A percentile compares a stretch with the other conserved stretches of the same genome.
Conservation (phyloP, 169 alveolate genomes). For the Plasmodium malariae region DNA sequence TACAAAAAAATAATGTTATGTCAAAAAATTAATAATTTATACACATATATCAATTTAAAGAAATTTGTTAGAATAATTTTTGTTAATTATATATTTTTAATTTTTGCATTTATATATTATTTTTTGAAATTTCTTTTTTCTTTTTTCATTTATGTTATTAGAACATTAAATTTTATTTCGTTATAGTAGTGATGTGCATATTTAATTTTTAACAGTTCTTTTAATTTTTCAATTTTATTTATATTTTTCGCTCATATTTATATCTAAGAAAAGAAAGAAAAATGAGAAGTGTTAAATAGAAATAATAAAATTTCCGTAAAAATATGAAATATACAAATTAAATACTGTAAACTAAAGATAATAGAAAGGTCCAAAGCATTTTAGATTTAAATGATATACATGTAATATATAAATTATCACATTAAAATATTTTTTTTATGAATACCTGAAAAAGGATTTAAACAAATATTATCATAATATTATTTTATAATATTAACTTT, state of each 20-base stretch:
- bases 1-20: conserved; percentile 1
- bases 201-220: neutral
- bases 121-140: neutral
- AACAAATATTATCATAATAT: no score
- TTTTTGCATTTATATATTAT: neutral
- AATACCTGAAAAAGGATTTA: neutral
- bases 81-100: neutral
- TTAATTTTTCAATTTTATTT: neutral
- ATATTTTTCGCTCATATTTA: neutral
- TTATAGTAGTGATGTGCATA: neutral
- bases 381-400: neutral
- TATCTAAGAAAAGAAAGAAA: neutral
- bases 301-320: neutral
- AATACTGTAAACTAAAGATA: neutral
- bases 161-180: neutral
- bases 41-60: conserved; percentile 17
- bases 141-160: conserved; percentile 13
- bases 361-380: neutral
- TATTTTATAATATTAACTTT: no score
- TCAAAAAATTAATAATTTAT: neutral
- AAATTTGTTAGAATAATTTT: neutral
- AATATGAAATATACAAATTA: neutral
- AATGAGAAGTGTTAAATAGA: neutral
- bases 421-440: no score
- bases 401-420: neutral